Evolutionary conservation across 1,139 yeast genomes (phyloP), one percentile per base, ranked within the genome.

Genomic region (Debaryomycetaceae sp.): DNA sequence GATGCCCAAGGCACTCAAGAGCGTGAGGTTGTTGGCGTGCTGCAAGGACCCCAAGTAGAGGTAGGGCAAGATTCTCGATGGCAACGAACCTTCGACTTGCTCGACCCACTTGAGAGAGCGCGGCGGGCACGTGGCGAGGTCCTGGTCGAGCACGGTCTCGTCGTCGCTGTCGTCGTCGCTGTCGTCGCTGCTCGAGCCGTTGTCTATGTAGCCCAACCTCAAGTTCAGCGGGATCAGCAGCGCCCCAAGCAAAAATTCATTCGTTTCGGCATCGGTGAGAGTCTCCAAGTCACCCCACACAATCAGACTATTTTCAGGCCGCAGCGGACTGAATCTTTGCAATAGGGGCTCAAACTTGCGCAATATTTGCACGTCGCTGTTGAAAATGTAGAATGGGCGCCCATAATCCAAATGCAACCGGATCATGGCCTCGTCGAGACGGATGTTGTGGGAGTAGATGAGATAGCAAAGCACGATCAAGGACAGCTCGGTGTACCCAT

Each of bases 401-500:
- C 81, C 79, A 46, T 69, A 74, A 11, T 67, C 64, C 23, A 51
- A 43, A 51, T 88, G 96, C 33, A 86, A 54, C 37, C 71, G 69
- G 13, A 83, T 48, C 38, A 74, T 61, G 2, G 79, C 78, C 17
- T 66, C 68, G 31, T 66, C 72, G n/a, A 73, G 42, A 1, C 77
- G 58, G 20, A 73, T 48, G 32, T 82, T 75, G 26, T 76, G 65
- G 3, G 82, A 56, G 53, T 82, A 89, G 40, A 89, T 81, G 35
- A 83, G 45, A 48, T 75, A 88, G 39, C 88, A 75, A 27, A 86
- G 60, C 1, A 78, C 74, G 29, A 89, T 58, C 18, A 89, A 65
- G 4, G 95, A 79, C 38, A 89, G 83, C 50, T 89, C 96, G 0
- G 96, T 86, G 54, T 88, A 89, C 0, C 97, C 97, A 58, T 89